Base-by-base conservation (phyloP, 2,329 filamentous ascomycete genomes). In the Penicillium sp. region DNA sequence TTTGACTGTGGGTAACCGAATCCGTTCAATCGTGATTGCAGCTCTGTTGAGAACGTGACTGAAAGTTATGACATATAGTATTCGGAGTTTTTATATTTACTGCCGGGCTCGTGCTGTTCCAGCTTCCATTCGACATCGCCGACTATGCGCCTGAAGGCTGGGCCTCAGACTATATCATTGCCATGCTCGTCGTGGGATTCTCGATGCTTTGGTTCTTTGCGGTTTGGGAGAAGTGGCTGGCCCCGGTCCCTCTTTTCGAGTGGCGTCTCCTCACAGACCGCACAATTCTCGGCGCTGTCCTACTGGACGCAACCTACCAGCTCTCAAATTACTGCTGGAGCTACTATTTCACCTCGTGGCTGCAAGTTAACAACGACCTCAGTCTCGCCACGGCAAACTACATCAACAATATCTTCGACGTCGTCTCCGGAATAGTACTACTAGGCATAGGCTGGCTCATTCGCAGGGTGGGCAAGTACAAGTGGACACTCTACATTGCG, bases 31-130 rank as follows among this genome's bases (percentile, higher is more conserved):
- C 41, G 6, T 26, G 26, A 26, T 26, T 26, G 26, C 26, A 26
- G 5, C 5, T 26, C 3, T 26, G 26, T 26, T 26, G 26, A 26
- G 26, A 26, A 26, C 1, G 26, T 26, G 26, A 26, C 26, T 26
- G 26, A 26, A 26, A 7, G n/a, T 46, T 9, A 19, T 5, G 3
- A 47, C 21, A 15, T 19, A 23, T n/a, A 82, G 79, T 86, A 1
- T 57, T 86, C n/a, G 89, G 90, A 15, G 79, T 90, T 21, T 60
- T 90, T 15, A 78, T 91, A 2, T 81, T 91, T 61, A 82, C 84
- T 8, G 79, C 77, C 1, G 89, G 88, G 1, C 84, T 90, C 66
- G 81, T 85, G 0, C 76, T 91, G 7, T 86, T 91, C 71, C 80
- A 91, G 3, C 81, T 91, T 15, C 86, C 89, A 0, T 89, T 91